Conservation (phyloP, 1,284 basidiomycete species). For the Fomes fomentarius region DNA sequence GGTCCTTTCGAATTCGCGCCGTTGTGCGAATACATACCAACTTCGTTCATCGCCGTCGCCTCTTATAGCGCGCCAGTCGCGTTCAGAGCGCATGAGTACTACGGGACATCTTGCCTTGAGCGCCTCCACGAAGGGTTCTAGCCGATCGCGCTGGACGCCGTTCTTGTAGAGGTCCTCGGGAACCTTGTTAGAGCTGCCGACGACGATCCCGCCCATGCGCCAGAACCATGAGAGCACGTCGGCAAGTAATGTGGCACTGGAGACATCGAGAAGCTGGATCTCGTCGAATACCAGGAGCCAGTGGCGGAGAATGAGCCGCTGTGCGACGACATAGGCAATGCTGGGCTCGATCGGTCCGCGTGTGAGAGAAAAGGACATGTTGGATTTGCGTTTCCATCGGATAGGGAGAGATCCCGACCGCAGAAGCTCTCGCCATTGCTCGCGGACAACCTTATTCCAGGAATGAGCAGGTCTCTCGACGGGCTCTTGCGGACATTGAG, state of each 20-base stretch:
- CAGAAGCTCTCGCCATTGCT: slow-evolving; percentile 37
- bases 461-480: slow-evolving; percentile 18
- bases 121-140: slow-evolving; percentile 67
- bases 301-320: slow-evolving; percentile 52
- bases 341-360: slow-evolving; percentile 31
- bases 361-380: slow-evolving; percentile 17
- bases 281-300: slow-evolving; percentile 73
- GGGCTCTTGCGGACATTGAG: slow-evolving; percentile 18
- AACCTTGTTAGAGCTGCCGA: slow-evolving; percentile 58
- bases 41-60: slow-evolving; percentile 24
- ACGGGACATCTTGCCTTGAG: slow-evolving; percentile 67
- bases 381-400: slow-evolving; percentile 36
- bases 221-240: slow-evolving; percentile 77
- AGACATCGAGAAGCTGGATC: slow-evolving; percentile 73
- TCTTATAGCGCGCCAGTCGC: slow-evolving; percentile 43
- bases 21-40: slow-evolving; percentile 38
- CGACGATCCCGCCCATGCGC: slow-evolving; percentile 73
- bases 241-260: slow-evolving; percentile 66
- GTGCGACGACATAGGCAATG: slow-evolving; percentile 49
- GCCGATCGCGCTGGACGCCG: slow-evolving; percentile 66
- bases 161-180: slow-evolving; percentile 73
- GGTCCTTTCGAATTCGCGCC: slow-evolving; percentile 30
- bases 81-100: slow-evolving; percentile 51
- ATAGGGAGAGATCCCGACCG: slow-evolving; percentile 43
- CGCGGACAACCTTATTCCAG: slow-evolving; percentile 43